Percentiles rank a stretch among this genome's conserved stretches.
phyloP scores from a whole-genome alignment of 2,329 filamentous ascomycete genomes.

The Xylaria sp. region DNA sequence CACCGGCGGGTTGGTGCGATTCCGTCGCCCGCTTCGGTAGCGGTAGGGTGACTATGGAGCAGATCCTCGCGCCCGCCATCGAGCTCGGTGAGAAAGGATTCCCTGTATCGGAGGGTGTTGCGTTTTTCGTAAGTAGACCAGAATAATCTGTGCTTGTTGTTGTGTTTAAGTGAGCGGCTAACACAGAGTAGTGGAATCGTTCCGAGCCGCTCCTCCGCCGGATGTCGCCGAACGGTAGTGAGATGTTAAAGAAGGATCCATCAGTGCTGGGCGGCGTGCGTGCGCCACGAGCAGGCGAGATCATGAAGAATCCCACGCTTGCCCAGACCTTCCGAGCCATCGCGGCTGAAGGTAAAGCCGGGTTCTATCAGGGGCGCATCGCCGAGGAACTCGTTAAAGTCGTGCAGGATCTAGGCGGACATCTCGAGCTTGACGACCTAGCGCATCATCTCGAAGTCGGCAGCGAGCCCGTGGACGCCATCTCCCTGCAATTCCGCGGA shows the following conservation, averaged over 20 bases:
- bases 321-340: slow-evolving; percentile 84
- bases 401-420: slow-evolving; percentile 78
- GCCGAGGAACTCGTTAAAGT: slow-evolving; percentile 85
- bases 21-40: slow-evolving; percentile 89
- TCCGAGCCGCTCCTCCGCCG: slow-evolving; percentile 71
- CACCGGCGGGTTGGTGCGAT: slow-evolving; percentile 93
- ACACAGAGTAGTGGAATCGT: slow-evolving; percentile 71
- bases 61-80: slow-evolving; percentile 85
- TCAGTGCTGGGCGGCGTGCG: slow-evolving; percentile 74
- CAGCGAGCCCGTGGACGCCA: slow-evolving; percentile 83
- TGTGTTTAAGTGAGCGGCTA: not conserved
- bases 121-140: slow-evolving; percentile 67
- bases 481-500: slow-evolving; percentile 81
- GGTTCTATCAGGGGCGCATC: slow-evolving; percentile 88
- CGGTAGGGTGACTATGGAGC: slow-evolving; percentile 78
- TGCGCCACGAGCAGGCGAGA: slow-evolving; percentile 81
- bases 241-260: slow-evolving; percentile 86
- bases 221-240: slow-evolving; percentile 85
- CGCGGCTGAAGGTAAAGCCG: slow-evolving; percentile 82
- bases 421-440: slow-evolving; percentile 82
- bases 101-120: slow-evolving; percentile 83
- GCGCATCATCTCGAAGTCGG: slow-evolving; percentile 74
- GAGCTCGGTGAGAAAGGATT: slow-evolving; percentile 88
- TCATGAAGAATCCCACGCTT: slow-evolving; percentile 86
- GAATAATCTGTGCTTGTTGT: not conserved